Percentiles rank a stretch among this genome's conserved stretches.
Conservation (phyloP, 345 rosid genomes). For the Brassica incana region DNA sequence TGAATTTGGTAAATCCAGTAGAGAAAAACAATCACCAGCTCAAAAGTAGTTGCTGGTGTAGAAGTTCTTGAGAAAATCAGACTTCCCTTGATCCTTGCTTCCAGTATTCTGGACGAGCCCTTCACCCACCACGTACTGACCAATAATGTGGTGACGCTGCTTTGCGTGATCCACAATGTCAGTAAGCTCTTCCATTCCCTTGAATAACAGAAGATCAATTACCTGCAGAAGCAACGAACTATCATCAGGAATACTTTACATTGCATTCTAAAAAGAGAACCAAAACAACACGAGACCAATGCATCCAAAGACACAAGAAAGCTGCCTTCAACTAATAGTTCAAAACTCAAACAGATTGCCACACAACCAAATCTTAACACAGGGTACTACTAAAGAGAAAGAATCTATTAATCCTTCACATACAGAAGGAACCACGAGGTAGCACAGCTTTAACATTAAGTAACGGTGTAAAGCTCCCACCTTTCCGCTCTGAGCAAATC, state of each 20-base stretch:
- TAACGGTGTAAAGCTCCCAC: conserved; percentile 14
- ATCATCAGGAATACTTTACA: conserved; percentile 1
- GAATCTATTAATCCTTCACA: background rate
- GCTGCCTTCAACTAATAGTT: background rate
- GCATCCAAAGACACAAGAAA: background rate
- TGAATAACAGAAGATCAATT: conserved; percentile 84
- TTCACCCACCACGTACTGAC: conserved; percentile 78
- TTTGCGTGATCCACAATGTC: conserved; percentile 88
- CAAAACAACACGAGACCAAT: background rate
- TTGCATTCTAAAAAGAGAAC: background rate
- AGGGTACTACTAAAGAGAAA: background rate
- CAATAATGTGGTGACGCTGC: conserved; percentile 96
- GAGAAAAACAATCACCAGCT: conserved; percentile 4
- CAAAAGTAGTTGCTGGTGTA: conserved; percentile 83
- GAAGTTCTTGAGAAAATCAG: conserved; percentile 86
- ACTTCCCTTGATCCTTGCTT: conserved; percentile 65
- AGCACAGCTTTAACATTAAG: background rate
- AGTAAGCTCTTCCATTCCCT: conserved; percentile 88
- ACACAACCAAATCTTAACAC: background rate
- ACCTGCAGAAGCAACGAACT: conserved; percentile 56
- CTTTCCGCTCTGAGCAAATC: background rate
- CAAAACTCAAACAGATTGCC: background rate
- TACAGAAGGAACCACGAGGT: conserved; percentile 16
- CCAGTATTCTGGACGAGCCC: conserved; percentile 73
- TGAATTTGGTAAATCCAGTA: background rate